These are phyloP conservation scores for Bryum argenteum DNA, from an alignment of 225 moss, liverwort and hornwort genomes.

Conservation along the genomic window DNA sequence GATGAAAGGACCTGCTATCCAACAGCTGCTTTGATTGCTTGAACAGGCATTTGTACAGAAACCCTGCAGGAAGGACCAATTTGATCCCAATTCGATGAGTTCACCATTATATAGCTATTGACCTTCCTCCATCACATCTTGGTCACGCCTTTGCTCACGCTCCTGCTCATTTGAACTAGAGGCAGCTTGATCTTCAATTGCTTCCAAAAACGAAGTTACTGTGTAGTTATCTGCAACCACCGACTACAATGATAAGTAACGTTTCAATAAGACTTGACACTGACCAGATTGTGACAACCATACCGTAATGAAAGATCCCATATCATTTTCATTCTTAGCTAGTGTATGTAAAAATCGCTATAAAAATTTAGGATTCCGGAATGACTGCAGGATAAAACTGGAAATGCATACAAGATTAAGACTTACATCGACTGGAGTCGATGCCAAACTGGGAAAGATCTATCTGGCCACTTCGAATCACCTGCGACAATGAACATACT, in stretches of 20 bases:
- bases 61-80: conserved; percentile 28
- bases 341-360: conserved; percentile 6
- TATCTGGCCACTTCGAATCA: conserved; percentile 86
- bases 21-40: conserved; percentile 37
- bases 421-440: conserved; percentile 67
- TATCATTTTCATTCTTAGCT: background rate
- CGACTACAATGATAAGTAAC: conserved; percentile 7
- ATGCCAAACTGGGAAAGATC: conserved; percentile 93
- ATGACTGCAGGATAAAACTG: conserved; percentile 28
- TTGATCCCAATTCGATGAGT: conserved; percentile 31
- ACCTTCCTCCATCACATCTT: conserved; percentile 68
- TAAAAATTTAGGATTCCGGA: too few relatives aligned
- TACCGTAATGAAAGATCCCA: conserved; percentile 1
- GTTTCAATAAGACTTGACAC: conserved; percentile 14
- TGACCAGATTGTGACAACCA: background rate
- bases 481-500: conserved; percentile 46
- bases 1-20: conserved; percentile 7
- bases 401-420: conserved; percentile 51
- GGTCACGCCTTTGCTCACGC: conserved; percentile 48
- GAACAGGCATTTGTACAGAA: conserved; percentile 33
- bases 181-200: conserved; percentile 88
- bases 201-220: conserved; percentile 85
- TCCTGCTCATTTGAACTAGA: conserved; percentile 49
- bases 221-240: conserved; percentile 74
- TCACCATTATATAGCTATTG: conserved; percentile 35